Base-by-base conservation (phyloP, 2,329 filamentous ascomycete species). In the Paecilomyces dactylethromorphus region DNA sequence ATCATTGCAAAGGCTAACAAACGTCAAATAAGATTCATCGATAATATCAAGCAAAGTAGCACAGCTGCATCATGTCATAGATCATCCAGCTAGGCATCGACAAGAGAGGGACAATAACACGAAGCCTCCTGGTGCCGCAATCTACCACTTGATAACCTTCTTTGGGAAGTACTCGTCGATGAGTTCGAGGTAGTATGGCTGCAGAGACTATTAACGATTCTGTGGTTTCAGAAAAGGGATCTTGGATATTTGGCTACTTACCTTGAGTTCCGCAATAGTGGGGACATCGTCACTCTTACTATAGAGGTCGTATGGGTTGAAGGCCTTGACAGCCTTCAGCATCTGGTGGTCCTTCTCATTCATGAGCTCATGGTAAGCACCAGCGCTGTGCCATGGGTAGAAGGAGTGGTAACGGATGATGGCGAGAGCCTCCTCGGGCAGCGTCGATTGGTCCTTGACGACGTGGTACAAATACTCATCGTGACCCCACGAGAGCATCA, bases 331-430 rank as follows among this genome's bases (percentile, higher is more conserved):
- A 8, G 91, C 91, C 69, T 85, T 84, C 66, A 95, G 78, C 87
- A 95, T 92, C 67, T 83, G 82, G 73, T 87, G 78, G 67, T 96
- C 92, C 71, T 92, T 88, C 61, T 88, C 86, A 72, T 88, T 83
- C 91, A 96, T 96, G 74, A 96, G 83, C 75, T 91, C 85, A 61
- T 76, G 75, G 77, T 96, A 96, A 6, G 90, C 91, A 57, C 87
- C 88, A 73, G 88, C 87, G 61, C 82, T 85, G 77, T 96, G 92
- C 92, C 91, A 96, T 15, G 92, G 88, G 76, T 96, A 96, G 78
- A 96, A 96, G 5, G 87, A 91, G 78, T 96, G 92, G 77, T 95
- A 96, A 58, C 92, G 82, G 72, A 96, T 94, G 90, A 96, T 96
- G 61, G 91, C 92, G 11, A 96, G 82, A 0, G 88, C 89, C 81